Base-by-base conservation (phyloP, 2,329 filamentous ascomycete genomes). In the Paecilomyces dactylethromorphus region DNA sequence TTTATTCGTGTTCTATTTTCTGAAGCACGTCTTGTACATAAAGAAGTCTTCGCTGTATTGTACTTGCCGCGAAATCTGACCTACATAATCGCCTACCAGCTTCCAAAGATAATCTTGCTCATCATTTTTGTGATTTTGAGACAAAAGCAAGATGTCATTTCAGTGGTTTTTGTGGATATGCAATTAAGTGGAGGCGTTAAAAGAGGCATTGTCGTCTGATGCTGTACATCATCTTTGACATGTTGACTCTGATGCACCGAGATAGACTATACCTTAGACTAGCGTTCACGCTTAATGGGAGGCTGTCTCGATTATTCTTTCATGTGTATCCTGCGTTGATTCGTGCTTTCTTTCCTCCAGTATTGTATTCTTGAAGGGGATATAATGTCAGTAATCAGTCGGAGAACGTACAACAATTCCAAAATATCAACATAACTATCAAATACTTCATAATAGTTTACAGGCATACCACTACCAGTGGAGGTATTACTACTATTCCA, bases 1-100 rank as follows among this genome's bases (percentile, higher is more conserved):
- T 32, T 59, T 59, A 56, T 52, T 55, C 54, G 49, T 53, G 57
- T 63, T 56, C 8, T 52, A 26, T 52, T 29, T 52, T 52, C 13
- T 24, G 22, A 52, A 52, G 50, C 50, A 52, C 15, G 6, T 52
- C 22, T 52, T 52, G 50, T 52, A 52, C 13, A 52, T 52, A 52
- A 29, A 24, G n/a, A 12, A 29, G 22, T 24, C 18, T 52, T 52
- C 50, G 50, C 50, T 52, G 50, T 52, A 29, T 29, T 52, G 50
- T 52, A 52, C 22, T 52, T 52, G 22, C 26, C 13, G 22, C 50
- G 2, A 29, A 29, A 52, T 22, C 21, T 29, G 26, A n/a, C 50
- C 22, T 24, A 24, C 50, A 24, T 52, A 52, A 52, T 24, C 15
- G 15, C 50, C 11, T 52, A 22, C 50, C 13, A 52, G 22, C 39